A percentile compares a stretch with the other conserved stretches of the same genome.
These are phyloP conservation scores for Aspergillus udagawae DNA, from an alignment of 2,329 filamentous ascomycete genomes.

Conservation along the genomic window DNA sequence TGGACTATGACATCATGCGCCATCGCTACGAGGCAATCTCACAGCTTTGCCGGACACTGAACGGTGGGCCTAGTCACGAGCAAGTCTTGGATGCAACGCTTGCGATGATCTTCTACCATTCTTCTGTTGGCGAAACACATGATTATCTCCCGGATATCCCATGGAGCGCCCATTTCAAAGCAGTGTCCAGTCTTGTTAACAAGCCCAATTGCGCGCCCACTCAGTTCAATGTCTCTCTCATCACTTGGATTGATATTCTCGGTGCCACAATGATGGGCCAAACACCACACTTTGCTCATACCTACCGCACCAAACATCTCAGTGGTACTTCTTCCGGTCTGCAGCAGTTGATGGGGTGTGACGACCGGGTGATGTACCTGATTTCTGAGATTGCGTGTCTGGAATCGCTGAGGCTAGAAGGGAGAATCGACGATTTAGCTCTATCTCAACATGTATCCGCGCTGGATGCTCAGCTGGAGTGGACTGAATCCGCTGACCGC, in stretches of 20 bases:
- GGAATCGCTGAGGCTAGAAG: conserved; percentile 75
- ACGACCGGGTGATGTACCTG: conserved; percentile 94
- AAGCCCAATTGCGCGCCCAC: conserved; percentile 69
- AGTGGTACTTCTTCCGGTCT: conserved; percentile 64
- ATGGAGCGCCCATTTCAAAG: conserved; percentile 95
- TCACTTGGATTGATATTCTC: conserved; percentile 94
- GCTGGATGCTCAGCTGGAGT: conserved; percentile 78
- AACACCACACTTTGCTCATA: conserved; percentile 82
- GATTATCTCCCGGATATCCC: conserved; percentile 87
- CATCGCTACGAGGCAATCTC: conserved; percentile 85
- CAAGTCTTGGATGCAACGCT: conserved; percentile 87
- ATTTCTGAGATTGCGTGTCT: conserved; percentile 97
- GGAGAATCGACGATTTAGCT: conserved; percentile 67
- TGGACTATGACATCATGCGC: conserved; percentile 48
- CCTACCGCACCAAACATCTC: conserved; percentile 87
- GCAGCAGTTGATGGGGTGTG: conserved; percentile 91
- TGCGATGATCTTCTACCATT: conserved; percentile 93
- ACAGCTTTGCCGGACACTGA: conserved; percentile 74
- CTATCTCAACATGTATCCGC: conserved; percentile 83
- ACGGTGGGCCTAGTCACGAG: conserved; percentile 71
- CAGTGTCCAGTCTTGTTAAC: conserved; percentile 75
- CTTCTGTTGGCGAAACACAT: conserved; percentile 77
- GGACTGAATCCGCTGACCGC: conserved; percentile 68
- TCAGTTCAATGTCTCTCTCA: conserved; percentile 84
- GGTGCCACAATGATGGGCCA: conserved; percentile 86